Evolutionary conservation across 2,329 filamentous ascomycete species (phyloP), one percentile per base, ranked within the genome.

Genomic region (Ophiostoma novo-ulmi): DNA sequence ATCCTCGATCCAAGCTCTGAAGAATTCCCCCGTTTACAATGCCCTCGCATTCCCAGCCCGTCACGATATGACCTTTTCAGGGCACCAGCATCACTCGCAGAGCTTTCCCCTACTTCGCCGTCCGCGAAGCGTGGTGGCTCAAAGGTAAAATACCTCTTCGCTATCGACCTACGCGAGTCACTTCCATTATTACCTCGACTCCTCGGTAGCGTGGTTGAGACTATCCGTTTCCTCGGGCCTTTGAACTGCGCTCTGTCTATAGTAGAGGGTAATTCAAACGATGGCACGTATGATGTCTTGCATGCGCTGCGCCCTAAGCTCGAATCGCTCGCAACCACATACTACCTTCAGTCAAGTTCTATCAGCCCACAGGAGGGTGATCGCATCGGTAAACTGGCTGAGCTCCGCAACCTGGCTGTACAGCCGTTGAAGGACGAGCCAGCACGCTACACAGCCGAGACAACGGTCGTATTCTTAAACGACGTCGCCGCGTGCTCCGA

Each of bases 341-440:
- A 85, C 74, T 78, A 80, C 71, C 80, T 85, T 69, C 75, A 76
- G 4, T 76, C 78, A 2, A 85, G 80, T 71, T 75, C 78, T 3
- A 76, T 85, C 44, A 77, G 86, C 73, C 74, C 73, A 5, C 66
- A 71, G 71, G 35, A 70, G 22, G 73, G 72, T 11, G 70, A 92
- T 78, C 85, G 91, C n/a, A 88, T 93, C 63, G 85, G 88, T 39
- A 93, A 89, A 78, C 82, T 93, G 26, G 89, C 91, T 14, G 87
- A 90, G 77, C 87, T 92, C 68, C 86, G 91, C 68, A 93, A 93
- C 77, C 85, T 86, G 65, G 90, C 89, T 0, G 79, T 93, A 35
- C 81, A 83, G 52, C 90, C 90, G 0, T 81, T 93, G 13, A 38
- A 10, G 2, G 70, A 79, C 31, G 58, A 77, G 6, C 20, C 74